These are phyloP conservation scores for Ceratopteris richardii DNA, from an alignment of 75 land plant genomes.

Conservation along the genomic window DNA sequence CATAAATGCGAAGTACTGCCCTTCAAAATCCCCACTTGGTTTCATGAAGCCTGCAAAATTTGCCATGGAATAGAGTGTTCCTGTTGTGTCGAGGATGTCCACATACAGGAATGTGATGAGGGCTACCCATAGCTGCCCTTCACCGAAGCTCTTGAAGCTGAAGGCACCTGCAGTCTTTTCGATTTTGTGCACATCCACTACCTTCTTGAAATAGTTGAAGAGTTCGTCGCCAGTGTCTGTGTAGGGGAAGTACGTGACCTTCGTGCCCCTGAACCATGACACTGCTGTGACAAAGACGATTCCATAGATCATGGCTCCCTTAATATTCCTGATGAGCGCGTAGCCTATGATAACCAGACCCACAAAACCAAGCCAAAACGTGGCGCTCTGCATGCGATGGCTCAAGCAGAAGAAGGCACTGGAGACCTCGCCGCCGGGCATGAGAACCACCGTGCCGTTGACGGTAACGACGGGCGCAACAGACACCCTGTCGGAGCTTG, in stretches of 20 bases:
- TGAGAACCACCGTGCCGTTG: slow-evolving; percentile 18
- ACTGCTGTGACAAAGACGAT: slow-evolving; percentile 69
- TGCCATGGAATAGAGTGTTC: slow-evolving; percentile 81
- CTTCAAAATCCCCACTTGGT: slow-evolving; percentile 63
- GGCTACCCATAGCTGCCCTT: slow-evolving; percentile 50
- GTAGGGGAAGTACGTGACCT: slow-evolving; percentile 64
- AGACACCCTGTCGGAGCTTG: slow-evolving; percentile 7
- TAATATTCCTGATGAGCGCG: slow-evolving; percentile 46
- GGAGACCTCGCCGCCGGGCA: slow-evolving; percentile 26
- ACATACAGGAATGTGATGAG: slow-evolving; percentile 67
- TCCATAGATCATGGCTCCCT: slow-evolving; percentile 81
- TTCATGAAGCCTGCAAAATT: slow-evolving; percentile 59
- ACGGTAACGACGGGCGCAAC: slow-evolving; percentile 24
- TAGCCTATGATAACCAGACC: slow-evolving; percentile 63
- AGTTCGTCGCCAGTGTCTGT: slow-evolving; percentile 43
- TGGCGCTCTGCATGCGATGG: slow-evolving; percentile 66
- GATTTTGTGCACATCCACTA: slow-evolving; percentile 62
- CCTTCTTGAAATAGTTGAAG: slow-evolving; percentile 62
- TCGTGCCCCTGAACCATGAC: slow-evolving; percentile 75
- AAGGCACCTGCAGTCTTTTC: slow-evolving; percentile 52
- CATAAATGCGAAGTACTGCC: slow-evolving; percentile 77
- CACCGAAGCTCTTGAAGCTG: slow-evolving; percentile 47
- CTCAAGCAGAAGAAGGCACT: slow-evolving; percentile 35
- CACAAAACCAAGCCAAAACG: slow-evolving; percentile 66
- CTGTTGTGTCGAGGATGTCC: slow-evolving; percentile 79